Conservation (phyloP, 2,329 filamentous ascomycete species). For the Lecanosticta acicola region DNA sequence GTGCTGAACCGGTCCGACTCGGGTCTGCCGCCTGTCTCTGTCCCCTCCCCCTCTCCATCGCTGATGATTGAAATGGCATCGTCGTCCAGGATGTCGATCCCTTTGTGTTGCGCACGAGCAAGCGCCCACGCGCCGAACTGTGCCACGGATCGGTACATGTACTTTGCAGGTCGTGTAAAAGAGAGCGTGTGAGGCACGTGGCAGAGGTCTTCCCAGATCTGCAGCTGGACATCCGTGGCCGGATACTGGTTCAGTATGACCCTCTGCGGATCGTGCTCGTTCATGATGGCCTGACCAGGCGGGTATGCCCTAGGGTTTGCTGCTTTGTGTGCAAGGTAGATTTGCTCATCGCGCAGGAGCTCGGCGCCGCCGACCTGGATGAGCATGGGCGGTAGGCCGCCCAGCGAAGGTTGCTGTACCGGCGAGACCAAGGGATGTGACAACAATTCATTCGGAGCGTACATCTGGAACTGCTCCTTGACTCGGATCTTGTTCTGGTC, state of each 20-base stretch:
- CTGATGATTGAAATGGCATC: slow-evolving; percentile 72
- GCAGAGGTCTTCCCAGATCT: slow-evolving; percentile 93
- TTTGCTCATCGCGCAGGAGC: slow-evolving; percentile 85
- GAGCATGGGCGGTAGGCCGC: slow-evolving; percentile 80
- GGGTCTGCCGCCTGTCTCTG: slow-evolving; percentile 14
- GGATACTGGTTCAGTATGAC: slow-evolving; percentile 58
- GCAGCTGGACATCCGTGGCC: slow-evolving; percentile 86
- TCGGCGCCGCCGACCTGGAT: slow-evolving; percentile 86
- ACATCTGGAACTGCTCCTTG: slow-evolving; percentile 89
- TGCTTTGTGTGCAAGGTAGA: slow-evolving; percentile 91
- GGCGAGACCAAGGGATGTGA: slow-evolving; percentile 87
- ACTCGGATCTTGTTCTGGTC: slow-evolving; percentile 66
- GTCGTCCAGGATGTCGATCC: slow-evolving; percentile 76
- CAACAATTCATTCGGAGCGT: slow-evolving; percentile 76
- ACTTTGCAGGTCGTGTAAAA: slow-evolving; percentile 91
- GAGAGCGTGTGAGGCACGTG: slow-evolving; percentile 90
- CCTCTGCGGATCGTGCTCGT: slow-evolving; percentile 55
- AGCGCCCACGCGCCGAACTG: slow-evolving; percentile 92
- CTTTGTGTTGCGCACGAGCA: slow-evolving; percentile 70
- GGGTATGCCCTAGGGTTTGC: slow-evolving; percentile 75
- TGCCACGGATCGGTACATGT: slow-evolving; percentile 87
- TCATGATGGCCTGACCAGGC: slow-evolving; percentile 58
- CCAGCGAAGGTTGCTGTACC: slow-evolving; percentile 77
- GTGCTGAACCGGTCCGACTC: slow-evolving; percentile 3
- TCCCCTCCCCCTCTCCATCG: slow-evolving; percentile 38